Evolutionary conservation across 768 basidiomycete genomes (phyloP).

Genomic region (Auricularia heimuer): DNA sequence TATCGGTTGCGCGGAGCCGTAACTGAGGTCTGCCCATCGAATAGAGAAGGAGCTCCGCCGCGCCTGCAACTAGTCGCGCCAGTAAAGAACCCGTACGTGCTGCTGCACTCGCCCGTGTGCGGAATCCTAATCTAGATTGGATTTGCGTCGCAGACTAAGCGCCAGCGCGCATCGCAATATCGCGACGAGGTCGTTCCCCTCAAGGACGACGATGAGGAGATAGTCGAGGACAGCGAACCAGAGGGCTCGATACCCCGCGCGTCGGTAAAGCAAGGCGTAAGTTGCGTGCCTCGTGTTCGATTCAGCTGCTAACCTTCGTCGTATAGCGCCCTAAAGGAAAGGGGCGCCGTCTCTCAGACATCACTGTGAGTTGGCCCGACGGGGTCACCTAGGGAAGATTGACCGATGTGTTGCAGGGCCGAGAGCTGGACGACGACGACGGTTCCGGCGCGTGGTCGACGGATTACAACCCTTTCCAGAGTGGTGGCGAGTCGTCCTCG

Average conservation of each 20-base stretch:
- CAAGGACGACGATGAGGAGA: background rate
- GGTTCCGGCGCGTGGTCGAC: conserved; percentile 78
- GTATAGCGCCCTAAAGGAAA: background rate
- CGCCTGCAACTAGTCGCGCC: background rate
- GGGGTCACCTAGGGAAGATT: background rate
- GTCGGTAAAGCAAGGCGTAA: background rate
- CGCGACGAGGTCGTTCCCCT: background rate
- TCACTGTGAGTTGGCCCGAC: background rate
- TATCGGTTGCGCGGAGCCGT: background rate
- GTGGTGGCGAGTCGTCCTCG: conserved; percentile 81
- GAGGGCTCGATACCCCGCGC: conserved; percentile 31
- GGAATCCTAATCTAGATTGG: background rate
- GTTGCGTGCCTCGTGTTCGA: background rate
- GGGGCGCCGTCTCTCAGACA: background rate
- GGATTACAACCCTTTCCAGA: conserved; percentile 84
- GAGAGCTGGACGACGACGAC: background rate
- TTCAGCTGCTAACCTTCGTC: background rate
- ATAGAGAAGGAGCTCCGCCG: background rate
- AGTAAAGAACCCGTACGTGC: background rate
- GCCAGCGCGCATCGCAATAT: background rate
- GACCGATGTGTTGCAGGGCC: background rate
- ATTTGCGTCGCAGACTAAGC: background rate
- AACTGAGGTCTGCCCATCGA: background rate
- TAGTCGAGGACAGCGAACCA: conserved; percentile 34
- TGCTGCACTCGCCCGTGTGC: background rate